These are phyloP conservation scores for Fusarium phyllophilum DNA, from an alignment of 2,329 filamentous ascomycete species.

Conservation along the genomic window DNA sequence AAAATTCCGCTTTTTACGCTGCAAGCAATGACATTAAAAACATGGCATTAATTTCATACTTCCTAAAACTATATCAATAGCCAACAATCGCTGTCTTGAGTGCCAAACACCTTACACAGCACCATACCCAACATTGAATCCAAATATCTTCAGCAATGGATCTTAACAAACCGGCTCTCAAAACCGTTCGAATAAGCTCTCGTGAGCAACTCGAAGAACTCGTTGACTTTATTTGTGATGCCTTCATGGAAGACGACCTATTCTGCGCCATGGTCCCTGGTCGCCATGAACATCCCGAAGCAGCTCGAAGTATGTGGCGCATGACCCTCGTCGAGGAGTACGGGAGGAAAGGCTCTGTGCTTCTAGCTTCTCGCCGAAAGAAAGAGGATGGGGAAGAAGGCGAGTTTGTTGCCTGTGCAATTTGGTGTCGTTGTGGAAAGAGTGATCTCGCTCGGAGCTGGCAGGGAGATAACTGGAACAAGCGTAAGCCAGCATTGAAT, in stretches of 20 bases:
- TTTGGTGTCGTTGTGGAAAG: conserved; percentile 19
- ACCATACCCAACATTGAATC: neutral
- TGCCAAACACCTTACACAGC: neutral
- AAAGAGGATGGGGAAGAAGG: neutral
- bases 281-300: conserved; percentile 6
- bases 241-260: conserved; percentile 12
- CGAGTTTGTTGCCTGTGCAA: conserved; percentile 17
- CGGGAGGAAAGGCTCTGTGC: neutral
- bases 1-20: neutral
- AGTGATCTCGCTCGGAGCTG: conserved; percentile 23
- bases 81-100: neutral
- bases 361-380: neutral
- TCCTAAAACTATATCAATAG: neutral
- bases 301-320: conserved; percentile 11
- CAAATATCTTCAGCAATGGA: neutral
- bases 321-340: conserved; percentile 9
- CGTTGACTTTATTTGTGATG: neutral
- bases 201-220: conserved; percentile 9
- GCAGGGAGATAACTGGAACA: conserved; percentile 31
- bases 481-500: neutral
- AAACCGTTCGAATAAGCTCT: conserved; percentile 1
- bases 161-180: neutral
- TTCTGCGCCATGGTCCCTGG: conserved; percentile 8
- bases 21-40: neutral
- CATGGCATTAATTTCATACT: neutral